Evolutionary conservation across 2,329 filamentous ascomycete species (phyloP).

Genomic region (Cladosporium cucumerinum): DNA sequence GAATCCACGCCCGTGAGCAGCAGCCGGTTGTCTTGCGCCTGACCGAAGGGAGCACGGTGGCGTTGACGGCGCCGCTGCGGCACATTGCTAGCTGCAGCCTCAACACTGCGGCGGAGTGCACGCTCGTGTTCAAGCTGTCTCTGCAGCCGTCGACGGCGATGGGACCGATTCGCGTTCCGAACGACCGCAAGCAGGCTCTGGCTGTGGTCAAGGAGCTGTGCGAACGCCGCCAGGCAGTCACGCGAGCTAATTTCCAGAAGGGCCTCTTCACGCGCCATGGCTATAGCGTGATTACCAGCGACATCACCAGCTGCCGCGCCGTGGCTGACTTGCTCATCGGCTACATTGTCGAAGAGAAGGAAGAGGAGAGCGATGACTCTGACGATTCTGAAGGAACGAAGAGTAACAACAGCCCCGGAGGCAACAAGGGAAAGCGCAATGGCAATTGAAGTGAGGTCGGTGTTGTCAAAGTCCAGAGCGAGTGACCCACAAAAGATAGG

Average conservation of each 20-base stretch:
- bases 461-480: neutral
- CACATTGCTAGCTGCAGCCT: neutral
- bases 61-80: neutral
- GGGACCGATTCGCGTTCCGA: neutral
- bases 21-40: neutral
- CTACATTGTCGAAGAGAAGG: slow-evolving; percentile 4
- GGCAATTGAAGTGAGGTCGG: neutral
- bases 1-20: neutral
- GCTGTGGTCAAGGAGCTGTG: neutral
- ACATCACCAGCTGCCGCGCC: neutral
- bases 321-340: slow-evolving; percentile 4
- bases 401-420: neutral
- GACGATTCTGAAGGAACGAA: neutral
- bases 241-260: neutral
- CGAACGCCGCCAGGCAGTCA: neutral
- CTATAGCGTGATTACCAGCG: neutral
- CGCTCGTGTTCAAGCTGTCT: slow-evolving; percentile 1
- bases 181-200: slow-evolving; percentile 4
- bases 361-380: neutral
- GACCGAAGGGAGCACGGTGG: neutral
- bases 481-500: neutral
- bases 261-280: neutral
- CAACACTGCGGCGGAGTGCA: neutral
- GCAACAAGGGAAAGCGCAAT: neutral
- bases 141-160: slow-evolving; percentile 3